Base-by-base conservation (phyloP, 805 yeast genomes). In the Saturnispora saitoi region DNA sequence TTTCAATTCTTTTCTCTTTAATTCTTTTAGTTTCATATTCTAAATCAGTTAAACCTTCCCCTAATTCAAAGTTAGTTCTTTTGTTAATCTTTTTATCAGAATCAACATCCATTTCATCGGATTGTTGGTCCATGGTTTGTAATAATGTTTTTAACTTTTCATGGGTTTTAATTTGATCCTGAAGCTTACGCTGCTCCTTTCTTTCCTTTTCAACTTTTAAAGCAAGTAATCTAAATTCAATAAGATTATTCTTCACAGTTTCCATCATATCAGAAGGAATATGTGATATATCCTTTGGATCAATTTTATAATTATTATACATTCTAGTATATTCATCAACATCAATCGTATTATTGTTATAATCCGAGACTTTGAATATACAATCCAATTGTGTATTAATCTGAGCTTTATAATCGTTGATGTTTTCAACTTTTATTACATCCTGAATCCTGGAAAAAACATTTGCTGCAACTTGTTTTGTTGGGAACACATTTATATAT, bases 201-300 rank as follows among this genome's bases (percentile, higher is more conserved):
- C 77, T 75, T 42, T 70, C 69, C 47, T 70, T 68, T 48, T 80
- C 86, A 26, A 76, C 62, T 37, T 71, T 71, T 46, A 78, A 57
- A 26, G 80, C 81, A 39, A 71, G 72, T 20, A 79, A 66, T 56
- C 86, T 63, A 58, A 81, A 81, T 51, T 72, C 75, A 49, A 78
- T 68, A 48, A 81, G 73, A 49, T 76, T 78, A 48, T 70, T 69
- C 17, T 69, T 72, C 32, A 80, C 75, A n/a, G 65, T 66, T 19
- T 78, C 81, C 41, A 74, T 61, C 68, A 76, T 66, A 24, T 75
- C 74, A 22, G 64, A 61, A 2, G 86, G 85, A 4, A 81, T 73
- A 53, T 78, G 86, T 12, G 70, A 64, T 47, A 81, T 59, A 55
- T 80, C 86, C 42, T 67, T 64, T n/a, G 71, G 69, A 57, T 81